Evolutionary conservation across 2,329 filamentous ascomycete species (phyloP).

Genomic region (Pseudodiploospora longispora): DNA sequence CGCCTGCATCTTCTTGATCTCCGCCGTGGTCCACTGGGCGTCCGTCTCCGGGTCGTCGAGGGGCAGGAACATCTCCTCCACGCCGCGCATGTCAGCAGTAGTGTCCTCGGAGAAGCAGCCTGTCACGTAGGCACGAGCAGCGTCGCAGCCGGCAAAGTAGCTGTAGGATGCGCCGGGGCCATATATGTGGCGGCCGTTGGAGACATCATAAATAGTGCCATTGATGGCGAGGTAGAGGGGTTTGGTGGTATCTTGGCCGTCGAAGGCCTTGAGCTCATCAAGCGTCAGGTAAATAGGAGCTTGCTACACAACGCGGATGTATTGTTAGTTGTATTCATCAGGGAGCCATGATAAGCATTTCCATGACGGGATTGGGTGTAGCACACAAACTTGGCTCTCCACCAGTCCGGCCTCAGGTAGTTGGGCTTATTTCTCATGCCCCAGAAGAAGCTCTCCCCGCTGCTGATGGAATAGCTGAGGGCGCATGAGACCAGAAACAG

Average conservation of each 20-base stretch:
- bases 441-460: slow-evolving; percentile 63
- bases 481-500: slow-evolving; percentile 57
- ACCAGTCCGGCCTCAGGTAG: slow-evolving; percentile 49
- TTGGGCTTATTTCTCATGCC: slow-evolving; percentile 51
- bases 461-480: slow-evolving; percentile 69
- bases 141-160: slow-evolving; percentile 80
- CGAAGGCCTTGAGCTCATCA: slow-evolving; percentile 62
- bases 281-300: slow-evolving; percentile 66
- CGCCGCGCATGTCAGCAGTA: slow-evolving; percentile 75
- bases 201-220: slow-evolving; percentile 78
- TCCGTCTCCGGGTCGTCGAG: slow-evolving; percentile 57
- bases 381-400: slow-evolving; percentile 55
- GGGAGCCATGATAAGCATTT: not conserved
- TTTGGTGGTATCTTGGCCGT: slow-evolving; percentile 65
- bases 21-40: slow-evolving; percentile 43
- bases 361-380: not conserved
- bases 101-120: slow-evolving; percentile 85
- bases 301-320: slow-evolving; percentile 24
- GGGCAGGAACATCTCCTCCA: slow-evolving; percentile 76
- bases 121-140: slow-evolving; percentile 81
- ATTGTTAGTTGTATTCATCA: not conserved
- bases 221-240: slow-evolving; percentile 90
- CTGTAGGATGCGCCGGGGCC: slow-evolving; percentile 80
- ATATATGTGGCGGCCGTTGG: slow-evolving; percentile 60
- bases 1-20: slow-evolving; percentile 46